Conservation (phyloP, 305 asterid genomes). For the Solanum hybrid region DNA sequence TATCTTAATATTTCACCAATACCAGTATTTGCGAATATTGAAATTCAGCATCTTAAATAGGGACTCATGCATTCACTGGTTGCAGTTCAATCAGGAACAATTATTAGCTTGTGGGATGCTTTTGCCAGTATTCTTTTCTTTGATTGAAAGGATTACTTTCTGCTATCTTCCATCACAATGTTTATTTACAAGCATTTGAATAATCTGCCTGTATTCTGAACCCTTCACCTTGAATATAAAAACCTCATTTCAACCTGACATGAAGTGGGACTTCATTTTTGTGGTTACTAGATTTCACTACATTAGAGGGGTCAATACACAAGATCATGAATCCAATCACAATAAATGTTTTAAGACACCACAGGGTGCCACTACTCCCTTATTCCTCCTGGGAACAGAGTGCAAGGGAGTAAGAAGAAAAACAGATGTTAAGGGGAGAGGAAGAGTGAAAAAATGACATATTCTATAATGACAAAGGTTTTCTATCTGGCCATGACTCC, state of each 20-base stretch:
- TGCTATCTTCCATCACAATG: neutral
- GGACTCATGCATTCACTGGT: neutral
- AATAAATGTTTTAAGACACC: neutral
- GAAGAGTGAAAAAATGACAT: neutral
- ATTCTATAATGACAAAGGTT: constrained; percentile 33
- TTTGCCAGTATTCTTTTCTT: neutral
- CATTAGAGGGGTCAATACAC: neutral
- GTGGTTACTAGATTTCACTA: neutral
- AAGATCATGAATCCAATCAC: neutral
- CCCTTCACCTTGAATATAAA: neutral
- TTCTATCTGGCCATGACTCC: constrained; percentile 79
- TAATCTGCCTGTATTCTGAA: neutral
- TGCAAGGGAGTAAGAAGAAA: neutral
- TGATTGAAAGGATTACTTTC: neutral
- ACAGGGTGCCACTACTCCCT: neutral
- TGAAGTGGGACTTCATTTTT: neutral
- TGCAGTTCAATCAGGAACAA: neutral
- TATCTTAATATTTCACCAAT: neutral
- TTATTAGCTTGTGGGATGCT: neutral
- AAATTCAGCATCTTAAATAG: neutral
- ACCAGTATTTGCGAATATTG: neutral
- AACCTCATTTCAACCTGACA: neutral
- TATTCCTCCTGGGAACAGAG: neutral
- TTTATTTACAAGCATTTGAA: neutral
- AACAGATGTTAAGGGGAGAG: neutral